Conservation (phyloP, 495 filamentous ascomycete species). For the Echria macrotheca region DNA sequence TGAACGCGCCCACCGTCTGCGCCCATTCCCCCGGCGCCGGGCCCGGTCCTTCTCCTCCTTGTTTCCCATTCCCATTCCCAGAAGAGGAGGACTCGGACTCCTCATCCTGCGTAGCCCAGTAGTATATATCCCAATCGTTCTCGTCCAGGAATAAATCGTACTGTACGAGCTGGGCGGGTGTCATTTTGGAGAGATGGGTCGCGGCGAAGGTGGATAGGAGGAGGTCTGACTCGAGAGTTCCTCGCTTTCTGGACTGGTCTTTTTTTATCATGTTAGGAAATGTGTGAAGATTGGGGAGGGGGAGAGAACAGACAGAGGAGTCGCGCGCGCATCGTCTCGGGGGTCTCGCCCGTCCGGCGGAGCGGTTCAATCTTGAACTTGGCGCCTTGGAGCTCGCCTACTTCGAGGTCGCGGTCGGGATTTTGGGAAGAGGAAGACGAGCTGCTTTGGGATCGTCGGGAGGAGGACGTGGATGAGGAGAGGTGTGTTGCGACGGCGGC, state of each 20-base stretch:
- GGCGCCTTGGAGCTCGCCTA: constrained; percentile 87
- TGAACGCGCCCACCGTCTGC: constrained; percentile 91
- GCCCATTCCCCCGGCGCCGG: constrained; percentile 75
- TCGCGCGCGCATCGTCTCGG: constrained; percentile 76
- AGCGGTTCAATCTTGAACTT: constrained; percentile 87
- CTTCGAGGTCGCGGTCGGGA: constrained; percentile 57
- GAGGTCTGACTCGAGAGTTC: constrained; percentile 91
- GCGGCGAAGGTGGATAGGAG: constrained; percentile 95
- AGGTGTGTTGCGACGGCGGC: neutral
- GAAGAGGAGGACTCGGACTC: too few species aligned
- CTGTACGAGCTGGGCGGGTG: constrained; percentile 62
- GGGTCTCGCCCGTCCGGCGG: constrained; percentile 72
- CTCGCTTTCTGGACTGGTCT: constrained; percentile 97
- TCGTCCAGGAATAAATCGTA: constrained; percentile 96
- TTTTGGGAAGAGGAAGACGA: constrained; percentile 1
- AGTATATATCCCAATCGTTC: constrained; percentile 99
- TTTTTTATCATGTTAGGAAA: neutral
- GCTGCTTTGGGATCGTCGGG: neutral
- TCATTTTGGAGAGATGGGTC: constrained; percentile 67
- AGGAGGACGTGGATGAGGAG: constrained; percentile 14
- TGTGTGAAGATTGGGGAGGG: neutral
- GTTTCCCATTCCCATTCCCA: constrained; percentile 30
- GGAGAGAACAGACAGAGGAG: constrained; percentile 61
- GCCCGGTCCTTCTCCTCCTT: constrained; percentile 29
- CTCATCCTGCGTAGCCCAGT: constrained; percentile 95